Conservation (phyloP, 1,284 basidiomycete genomes). For the Phellopilus nigrolimitatus region DNA sequence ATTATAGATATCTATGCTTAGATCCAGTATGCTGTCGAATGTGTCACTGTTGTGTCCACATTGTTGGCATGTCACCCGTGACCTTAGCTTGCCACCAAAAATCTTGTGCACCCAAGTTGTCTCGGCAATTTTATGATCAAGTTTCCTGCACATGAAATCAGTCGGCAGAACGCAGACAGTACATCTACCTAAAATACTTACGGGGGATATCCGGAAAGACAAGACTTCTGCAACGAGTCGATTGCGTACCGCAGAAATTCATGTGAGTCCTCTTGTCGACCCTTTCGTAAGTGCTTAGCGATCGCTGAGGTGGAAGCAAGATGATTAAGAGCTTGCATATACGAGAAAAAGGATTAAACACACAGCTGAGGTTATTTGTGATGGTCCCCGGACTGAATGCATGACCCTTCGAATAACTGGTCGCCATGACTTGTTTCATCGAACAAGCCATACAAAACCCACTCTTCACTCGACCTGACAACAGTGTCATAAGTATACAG, state of each 20-base stretch:
- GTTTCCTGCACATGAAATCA: slow-evolving; percentile 51
- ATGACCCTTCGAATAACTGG: slow-evolving; percentile 41
- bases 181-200: slow-evolving; percentile 35
- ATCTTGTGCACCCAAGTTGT: slow-evolving; percentile 93
- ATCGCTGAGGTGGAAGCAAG: slow-evolving; percentile 70
- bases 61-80: slow-evolving; percentile 84
- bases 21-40: slow-evolving; percentile 91
- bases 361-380: slow-evolving; percentile 65
- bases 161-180: slow-evolving; percentile 11
- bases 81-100: slow-evolving; percentile 90
- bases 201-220: slow-evolving; percentile 69
- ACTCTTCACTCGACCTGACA: slow-evolving; percentile 53
- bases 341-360: slow-evolving; percentile 29
- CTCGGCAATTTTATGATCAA: slow-evolving; percentile 76
- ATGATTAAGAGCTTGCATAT: slow-evolving; percentile 5
- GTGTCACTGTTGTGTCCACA: slow-evolving; percentile 93
- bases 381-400: slow-evolving; percentile 61
- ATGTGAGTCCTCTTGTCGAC: slow-evolving; percentile 97
- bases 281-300: slow-evolving; percentile 85
- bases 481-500: no score
- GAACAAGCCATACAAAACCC: slow-evolving; percentile 78
- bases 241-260: slow-evolving; percentile 96
- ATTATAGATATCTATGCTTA: slow-evolving; percentile 83
- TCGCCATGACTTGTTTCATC: slow-evolving; percentile 50
- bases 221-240: slow-evolving; percentile 86